Evolutionary conservation across 176 grass and related monocot genomes (phyloP), one percentile per base, ranked within the genome.

Genomic region (Lolium multiflorum): DNA sequence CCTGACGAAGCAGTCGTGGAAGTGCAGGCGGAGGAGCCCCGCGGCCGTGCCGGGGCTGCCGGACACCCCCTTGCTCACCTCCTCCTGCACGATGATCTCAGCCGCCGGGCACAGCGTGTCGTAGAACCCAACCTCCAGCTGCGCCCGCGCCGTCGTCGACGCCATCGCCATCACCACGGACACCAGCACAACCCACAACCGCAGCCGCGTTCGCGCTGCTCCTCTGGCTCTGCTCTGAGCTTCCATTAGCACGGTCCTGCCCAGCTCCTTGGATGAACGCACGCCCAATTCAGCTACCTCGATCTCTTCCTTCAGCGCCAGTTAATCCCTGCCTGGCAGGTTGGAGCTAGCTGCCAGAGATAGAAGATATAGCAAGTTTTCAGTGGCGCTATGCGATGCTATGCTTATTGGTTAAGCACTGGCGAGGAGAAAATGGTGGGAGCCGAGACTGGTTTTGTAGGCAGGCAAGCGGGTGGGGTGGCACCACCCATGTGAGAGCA

Each of bases 1-100:
- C 81, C 92, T 75, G 79, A 97, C 94, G 85, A 97, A 97, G 82
- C 94, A 97, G 67, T 97, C 94, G 79, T 97, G 94, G 86, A 97
- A 97, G 79, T 94, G 92, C 12, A 97, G 90, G 17, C 95, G 87
- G 71, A 95, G 41, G 55, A 97, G 88, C 6, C 87, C 62, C 46
- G 93, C 93, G 17, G 82, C 93, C 5, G 88, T 9, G 51, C 80
- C 86, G 11, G 89, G 77, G 76, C 67, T 80, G 4, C 37, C 38
- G 11, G 79, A 88, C 35, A 79, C 81, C 0, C 71, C 89, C 78
- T 87, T 84, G 77, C 58, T 90, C 0, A 93, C 91, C 85, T 90
- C 88, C 50, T 88, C 82, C 41, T 88, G 87, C 39, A 93, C 73
- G 83, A 93, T 88, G 85, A 82, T 82, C 82, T 93, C 91, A 58